Evolutionary conservation across 73 alveolate genomes (phyloP).

Genomic region (Symbiodinium natans): DNA sequence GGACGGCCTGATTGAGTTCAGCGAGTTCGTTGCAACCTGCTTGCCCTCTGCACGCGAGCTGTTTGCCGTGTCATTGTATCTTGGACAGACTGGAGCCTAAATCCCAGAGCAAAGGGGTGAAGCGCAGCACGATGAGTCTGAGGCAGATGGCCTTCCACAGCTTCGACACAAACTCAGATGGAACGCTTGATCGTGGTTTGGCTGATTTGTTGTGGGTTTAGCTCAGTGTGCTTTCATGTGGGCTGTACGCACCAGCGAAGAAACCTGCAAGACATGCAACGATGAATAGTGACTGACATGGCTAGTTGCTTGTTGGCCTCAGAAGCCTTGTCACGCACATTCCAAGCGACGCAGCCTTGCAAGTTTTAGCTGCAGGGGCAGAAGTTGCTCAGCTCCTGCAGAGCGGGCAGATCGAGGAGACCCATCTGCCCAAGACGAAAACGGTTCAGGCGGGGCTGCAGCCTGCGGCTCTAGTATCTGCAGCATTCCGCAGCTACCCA

Average conservation of each 20-base stretch:
- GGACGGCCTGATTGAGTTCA: conserved; percentile 23
- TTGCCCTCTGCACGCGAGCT: conserved; percentile 15
- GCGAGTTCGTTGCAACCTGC: conserved; percentile 4
- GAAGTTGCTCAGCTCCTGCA: neutral
- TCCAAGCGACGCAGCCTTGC: too few relatives aligned
- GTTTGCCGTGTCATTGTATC: neutral
- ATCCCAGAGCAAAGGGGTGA: too few relatives aligned
- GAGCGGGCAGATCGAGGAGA: conserved; percentile 26
- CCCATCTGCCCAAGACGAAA: neutral
- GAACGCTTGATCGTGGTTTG: neutral
- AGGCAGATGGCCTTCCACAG: conserved; percentile 33
- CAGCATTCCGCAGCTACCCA: too few relatives aligned
- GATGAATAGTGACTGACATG: too few relatives aligned
- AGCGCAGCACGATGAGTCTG: neutral
- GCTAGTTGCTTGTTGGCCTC: too few relatives aligned
- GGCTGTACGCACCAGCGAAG: too few relatives aligned
- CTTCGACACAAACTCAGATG: neutral
- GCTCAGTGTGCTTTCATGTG: neutral
- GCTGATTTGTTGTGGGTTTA: neutral
- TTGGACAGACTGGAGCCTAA: neutral
- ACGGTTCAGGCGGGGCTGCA: neutral
- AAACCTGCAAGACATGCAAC: too few relatives aligned
- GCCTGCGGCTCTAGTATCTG: too few relatives aligned
- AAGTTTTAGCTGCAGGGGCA: too few relatives aligned
- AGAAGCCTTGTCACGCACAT: too few relatives aligned